These are phyloP conservation scores for Leishmania aethiopica DNA, from an alignment of 208 protist species.

Conservation along the genomic window DNA sequence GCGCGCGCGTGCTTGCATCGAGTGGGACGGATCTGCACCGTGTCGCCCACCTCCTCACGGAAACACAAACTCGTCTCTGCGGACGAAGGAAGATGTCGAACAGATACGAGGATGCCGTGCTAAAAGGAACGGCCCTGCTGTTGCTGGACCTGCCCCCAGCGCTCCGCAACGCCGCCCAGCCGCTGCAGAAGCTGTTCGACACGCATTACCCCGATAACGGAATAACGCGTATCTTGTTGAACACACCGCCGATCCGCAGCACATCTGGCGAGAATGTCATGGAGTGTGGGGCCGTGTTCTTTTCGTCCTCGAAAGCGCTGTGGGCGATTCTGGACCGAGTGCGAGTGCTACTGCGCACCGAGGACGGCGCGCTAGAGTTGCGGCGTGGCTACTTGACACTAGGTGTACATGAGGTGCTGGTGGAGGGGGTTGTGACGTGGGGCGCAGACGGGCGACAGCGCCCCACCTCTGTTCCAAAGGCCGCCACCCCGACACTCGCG, in stretches of 20 bases:
- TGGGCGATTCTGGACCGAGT: constrained; percentile 26
- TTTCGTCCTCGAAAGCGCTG: constrained; percentile 12
- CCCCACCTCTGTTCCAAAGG: not conserved
- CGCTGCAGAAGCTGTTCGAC: constrained; percentile 32
- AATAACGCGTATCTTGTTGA: constrained; percentile 20
- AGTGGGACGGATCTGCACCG: not conserved
- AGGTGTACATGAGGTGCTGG: constrained; percentile 46
- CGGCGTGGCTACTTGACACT: constrained; percentile 53
- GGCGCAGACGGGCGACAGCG: constrained; percentile 8
- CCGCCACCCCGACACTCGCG: not conserved
- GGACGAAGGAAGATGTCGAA: constrained; percentile 9
- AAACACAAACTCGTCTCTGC: not conserved
- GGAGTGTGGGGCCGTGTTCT: constrained; percentile 32
- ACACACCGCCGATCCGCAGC: constrained; percentile 17
- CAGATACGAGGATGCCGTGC: constrained; percentile 45
- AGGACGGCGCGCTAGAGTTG: constrained; percentile 42
- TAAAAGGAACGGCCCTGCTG: constrained; percentile 50
- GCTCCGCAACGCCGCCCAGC: constrained; percentile 10
- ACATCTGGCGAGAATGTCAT: constrained; percentile 21
- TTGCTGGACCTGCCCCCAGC: constrained; percentile 38
- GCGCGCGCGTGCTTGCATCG: not conserved
- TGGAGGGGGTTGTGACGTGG: constrained; percentile 55
- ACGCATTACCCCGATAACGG: constrained; percentile 28
- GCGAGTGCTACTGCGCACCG: constrained; percentile 22
- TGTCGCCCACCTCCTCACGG: not conserved